Evolutionary conservation across 768 basidiomycete genomes (phyloP).

Genomic region (Trametes elegans): DNA sequence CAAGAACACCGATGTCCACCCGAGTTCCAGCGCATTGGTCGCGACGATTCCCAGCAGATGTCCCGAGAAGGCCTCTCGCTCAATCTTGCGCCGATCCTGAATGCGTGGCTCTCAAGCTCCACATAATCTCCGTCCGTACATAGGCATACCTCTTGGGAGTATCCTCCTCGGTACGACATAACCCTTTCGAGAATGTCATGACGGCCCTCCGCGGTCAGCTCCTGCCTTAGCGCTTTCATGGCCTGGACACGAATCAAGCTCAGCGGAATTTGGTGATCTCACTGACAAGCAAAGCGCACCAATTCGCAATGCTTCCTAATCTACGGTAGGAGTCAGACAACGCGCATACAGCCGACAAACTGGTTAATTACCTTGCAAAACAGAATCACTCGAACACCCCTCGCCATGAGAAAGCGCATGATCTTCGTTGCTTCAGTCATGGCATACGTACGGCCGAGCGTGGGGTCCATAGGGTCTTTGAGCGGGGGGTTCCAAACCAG

Average conservation of each 20-base stretch:
- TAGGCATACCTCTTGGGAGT: slow-evolving; percentile 58
- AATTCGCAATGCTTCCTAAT: slow-evolving; percentile 81
- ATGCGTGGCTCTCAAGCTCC: neutral
- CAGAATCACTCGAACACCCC: slow-evolving; percentile 78
- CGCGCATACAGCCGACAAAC: neutral
- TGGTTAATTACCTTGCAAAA: slow-evolving; percentile 69
- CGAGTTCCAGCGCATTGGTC: slow-evolving; percentile 88
- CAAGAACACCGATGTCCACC: slow-evolving; percentile 90
- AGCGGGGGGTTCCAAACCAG: slow-evolving; percentile 73
- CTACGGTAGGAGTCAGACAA: slow-evolving; percentile 35
- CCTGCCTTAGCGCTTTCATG: slow-evolving; percentile 72
- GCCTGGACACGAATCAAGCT: slow-evolving; percentile 41
- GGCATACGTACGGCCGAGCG: slow-evolving; percentile 54
- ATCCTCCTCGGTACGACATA: slow-evolving; percentile 84
- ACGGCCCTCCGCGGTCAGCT: slow-evolving; percentile 72
- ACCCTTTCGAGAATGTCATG: slow-evolving; percentile 73
- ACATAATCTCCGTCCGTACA: neutral
- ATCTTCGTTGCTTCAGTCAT: slow-evolving; percentile 67
- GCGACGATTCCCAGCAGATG: slow-evolving; percentile 82
- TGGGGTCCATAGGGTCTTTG: slow-evolving; percentile 51
- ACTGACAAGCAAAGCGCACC: slow-evolving; percentile 37
- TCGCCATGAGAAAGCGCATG: slow-evolving; percentile 80
- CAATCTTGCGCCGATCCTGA: slow-evolving; percentile 80
- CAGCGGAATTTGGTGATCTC: neutral
- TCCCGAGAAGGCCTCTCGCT: slow-evolving; percentile 84